Evolutionary conservation across 192 early-diverging fungal genomes (phyloP).

Genomic region (Podila epicladia): DNA sequence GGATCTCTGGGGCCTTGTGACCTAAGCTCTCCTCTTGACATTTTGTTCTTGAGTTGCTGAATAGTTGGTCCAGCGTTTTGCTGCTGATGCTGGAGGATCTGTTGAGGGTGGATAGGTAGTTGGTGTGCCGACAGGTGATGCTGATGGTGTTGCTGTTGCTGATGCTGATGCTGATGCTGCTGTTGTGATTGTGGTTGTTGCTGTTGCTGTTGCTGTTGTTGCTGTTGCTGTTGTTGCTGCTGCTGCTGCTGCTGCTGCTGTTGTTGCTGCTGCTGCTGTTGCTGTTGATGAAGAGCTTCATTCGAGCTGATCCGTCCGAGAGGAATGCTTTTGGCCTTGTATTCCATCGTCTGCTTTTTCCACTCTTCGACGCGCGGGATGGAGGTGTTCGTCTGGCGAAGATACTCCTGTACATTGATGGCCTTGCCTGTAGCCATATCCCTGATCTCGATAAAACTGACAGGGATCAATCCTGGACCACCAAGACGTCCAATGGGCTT

Average conservation of each 20-base stretch:
- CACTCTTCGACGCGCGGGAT: constrained; percentile 73
- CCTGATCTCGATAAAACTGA: constrained; percentile 78
- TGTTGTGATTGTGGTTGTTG: constrained; percentile 31
- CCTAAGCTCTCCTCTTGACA: constrained; percentile 38
- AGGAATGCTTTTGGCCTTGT: constrained; percentile 60
- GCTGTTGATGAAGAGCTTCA: constrained; percentile 51
- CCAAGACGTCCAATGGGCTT: constrained; percentile 71
- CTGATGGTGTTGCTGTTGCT: constrained; percentile 29
- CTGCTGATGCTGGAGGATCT: constrained; percentile 36
- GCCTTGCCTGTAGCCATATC: constrained; percentile 73
- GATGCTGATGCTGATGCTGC: constrained; percentile 22
- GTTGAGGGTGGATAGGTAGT: constrained; percentile 30
- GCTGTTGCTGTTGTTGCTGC: constrained; percentile 33
- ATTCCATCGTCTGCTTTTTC: constrained; percentile 71
- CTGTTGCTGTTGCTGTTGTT: constrained; percentile 28
- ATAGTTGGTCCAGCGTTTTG: constrained; percentile 33
- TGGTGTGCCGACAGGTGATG: constrained; percentile 4
- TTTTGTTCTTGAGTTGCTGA: constrained; percentile 50
- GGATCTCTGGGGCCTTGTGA: constrained; percentile 20
- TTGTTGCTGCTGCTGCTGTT: constrained; percentile 31
- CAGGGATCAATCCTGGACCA: constrained; percentile 78
- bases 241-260: constrained; percentile 22
- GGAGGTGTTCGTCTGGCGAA: constrained; percentile 65
- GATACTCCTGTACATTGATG: constrained; percentile 73
- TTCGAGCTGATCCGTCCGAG: constrained; percentile 57